Percentiles rank a stretch among this genome's conserved stretches.
phyloP scores from a whole-genome alignment of 257 asterid genomes.

The Asclepias syriaca region DNA sequence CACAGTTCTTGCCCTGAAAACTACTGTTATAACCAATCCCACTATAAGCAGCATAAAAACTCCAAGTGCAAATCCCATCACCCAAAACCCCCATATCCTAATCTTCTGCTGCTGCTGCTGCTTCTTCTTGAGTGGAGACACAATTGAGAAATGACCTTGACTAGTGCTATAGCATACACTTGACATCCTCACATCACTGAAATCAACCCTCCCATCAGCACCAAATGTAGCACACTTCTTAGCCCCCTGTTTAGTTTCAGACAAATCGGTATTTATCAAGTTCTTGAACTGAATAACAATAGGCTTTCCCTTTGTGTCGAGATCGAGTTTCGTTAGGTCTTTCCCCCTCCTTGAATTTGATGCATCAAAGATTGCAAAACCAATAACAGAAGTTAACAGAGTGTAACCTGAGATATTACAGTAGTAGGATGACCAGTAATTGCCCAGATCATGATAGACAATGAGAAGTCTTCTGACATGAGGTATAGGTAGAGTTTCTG shows the following conservation, averaged over 20 bases:
- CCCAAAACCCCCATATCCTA: conserved; percentile 35
- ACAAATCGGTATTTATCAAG: not conserved
- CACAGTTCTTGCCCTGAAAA: conserved; percentile 25
- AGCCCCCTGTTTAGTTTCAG: conserved; percentile 6
- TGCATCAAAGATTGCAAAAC: conserved; percentile 61
- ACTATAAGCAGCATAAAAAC: conserved; percentile 33
- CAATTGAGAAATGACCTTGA: conserved; percentile 59
- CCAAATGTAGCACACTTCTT: conserved; percentile 55
- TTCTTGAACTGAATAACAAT: conserved; percentile 39
- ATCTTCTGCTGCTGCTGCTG: conserved; percentile 15
- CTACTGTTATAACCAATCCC: conserved; percentile 29
- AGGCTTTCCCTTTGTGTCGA: conserved; percentile 49
- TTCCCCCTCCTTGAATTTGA: conserved; percentile 30
- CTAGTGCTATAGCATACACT: conserved; percentile 42
- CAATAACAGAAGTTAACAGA: conserved; percentile 50
- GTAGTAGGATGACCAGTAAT: conserved; percentile 60
- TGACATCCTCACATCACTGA: conserved; percentile 31
- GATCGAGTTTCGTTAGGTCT: conserved; percentile 37
- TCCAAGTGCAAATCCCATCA: conserved; percentile 48
- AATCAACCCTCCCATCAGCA: conserved; percentile 31
- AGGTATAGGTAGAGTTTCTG: conserved; percentile 56
- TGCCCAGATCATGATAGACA: conserved; percentile 65
- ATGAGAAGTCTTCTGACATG: conserved; percentile 53
- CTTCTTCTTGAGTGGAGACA: conserved; percentile 26
- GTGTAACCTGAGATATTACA: conserved; percentile 56